Evolutionary conservation across 345 rosid species (phyloP).

Genomic region (Rhizophora apiculata): DNA sequence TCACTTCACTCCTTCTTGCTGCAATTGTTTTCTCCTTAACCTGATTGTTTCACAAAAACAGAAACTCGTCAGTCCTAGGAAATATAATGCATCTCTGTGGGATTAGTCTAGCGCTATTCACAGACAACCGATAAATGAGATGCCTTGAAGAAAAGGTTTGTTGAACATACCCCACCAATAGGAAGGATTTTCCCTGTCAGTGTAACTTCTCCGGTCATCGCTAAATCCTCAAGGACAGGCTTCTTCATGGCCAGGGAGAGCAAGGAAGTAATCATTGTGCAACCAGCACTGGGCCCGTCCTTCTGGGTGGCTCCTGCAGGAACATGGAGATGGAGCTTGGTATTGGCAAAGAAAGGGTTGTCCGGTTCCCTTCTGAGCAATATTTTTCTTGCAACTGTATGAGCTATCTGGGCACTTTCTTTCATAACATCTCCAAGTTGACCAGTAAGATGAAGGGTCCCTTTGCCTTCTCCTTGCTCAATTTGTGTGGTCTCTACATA

Average conservation of each 20-base stretch:
- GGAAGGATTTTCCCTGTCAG: conserved; percentile 90
- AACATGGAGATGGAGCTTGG: conserved; percentile 96
- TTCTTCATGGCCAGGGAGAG: conserved; percentile 81
- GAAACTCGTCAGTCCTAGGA: not conserved
- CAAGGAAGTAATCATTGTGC: conserved; percentile 99
- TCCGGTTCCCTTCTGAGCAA: conserved; percentile 64
- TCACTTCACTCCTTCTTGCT: conserved; percentile 85
- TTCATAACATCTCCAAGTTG: conserved; percentile 99
- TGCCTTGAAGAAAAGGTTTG: not conserved
- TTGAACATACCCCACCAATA: conserved; percentile 79
- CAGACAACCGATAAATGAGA: not conserved
- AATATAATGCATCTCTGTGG: not conserved
- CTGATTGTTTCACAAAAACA: conserved; percentile 30
- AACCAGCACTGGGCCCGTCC: conserved; percentile 99
- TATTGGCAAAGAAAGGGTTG: conserved; percentile 67
- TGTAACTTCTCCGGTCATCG: conserved; percentile 98
- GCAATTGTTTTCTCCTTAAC: conserved; percentile 97
- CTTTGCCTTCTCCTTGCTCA: conserved; percentile 92
- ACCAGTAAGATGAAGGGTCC: conserved; percentile 73
- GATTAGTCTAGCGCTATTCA: not conserved
- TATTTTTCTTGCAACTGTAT: conserved; percentile 77
- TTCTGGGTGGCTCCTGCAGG: conserved; percentile 98
- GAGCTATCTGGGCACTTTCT: conserved; percentile 96
- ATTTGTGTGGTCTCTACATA: conserved; percentile 84
- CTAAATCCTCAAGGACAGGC: conserved; percentile 72